Percentiles rank a stretch among this genome's conserved stretches.
Conservation (phyloP, 2,329 filamentous ascomycete species). For the Cryphonectria naterciae region DNA sequence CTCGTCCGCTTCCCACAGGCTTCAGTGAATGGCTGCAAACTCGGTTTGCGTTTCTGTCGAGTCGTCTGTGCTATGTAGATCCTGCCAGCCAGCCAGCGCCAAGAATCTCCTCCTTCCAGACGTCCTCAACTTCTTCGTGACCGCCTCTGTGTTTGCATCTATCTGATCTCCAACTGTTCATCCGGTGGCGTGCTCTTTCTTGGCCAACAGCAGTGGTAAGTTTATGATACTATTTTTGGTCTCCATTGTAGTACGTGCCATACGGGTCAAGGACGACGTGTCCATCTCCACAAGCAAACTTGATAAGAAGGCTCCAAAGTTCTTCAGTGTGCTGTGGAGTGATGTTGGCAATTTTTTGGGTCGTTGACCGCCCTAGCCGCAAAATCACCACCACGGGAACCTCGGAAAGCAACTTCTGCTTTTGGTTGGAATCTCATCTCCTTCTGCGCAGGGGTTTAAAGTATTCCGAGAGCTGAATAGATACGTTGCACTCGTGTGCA, state of each 20-base stretch:
- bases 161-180: background rate
- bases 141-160: background rate
- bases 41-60: background rate
- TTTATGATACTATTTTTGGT: background rate
- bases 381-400: background rate
- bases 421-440: background rate
- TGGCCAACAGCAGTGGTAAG: background rate
- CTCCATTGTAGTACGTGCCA: background rate
- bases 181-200: background rate
- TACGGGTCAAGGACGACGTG: background rate
- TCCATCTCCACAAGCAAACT: background rate
- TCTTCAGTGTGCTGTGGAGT: background rate
- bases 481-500: constrained; percentile 1
- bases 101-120: background rate
- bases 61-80: background rate
- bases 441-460: background rate
- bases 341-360: background rate
- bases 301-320: background rate
- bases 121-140: background rate
- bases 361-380: constrained; percentile 1
- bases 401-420: background rate
- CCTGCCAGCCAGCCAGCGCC: background rate
- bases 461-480: background rate
- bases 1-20: background rate
- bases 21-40: background rate